phyloP scores from a whole-genome alignment of 2,329 filamentous ascomycete genomes.

The Pseudopyrenochaeta lycopersici region DNA sequence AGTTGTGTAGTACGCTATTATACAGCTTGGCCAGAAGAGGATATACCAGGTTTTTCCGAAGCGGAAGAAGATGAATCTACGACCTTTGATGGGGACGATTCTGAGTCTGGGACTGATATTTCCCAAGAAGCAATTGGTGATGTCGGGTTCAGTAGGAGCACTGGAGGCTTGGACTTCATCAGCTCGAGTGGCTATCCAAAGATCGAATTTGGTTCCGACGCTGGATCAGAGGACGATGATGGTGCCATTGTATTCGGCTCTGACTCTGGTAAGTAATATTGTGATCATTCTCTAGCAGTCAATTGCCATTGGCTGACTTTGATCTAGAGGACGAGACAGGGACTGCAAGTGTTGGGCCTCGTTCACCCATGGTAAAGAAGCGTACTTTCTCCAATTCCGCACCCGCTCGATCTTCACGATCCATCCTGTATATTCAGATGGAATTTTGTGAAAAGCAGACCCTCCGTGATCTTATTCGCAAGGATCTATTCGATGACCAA shows the following conservation, averaged over 20 bases:
- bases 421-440: slow-evolving; percentile 96
- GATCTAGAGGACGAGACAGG: slow-evolving; percentile 58
- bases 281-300: not conserved
- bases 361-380: slow-evolving; percentile 45
- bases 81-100: slow-evolving; percentile 38
- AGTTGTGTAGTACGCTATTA: slow-evolving; percentile 90
- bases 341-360: slow-evolving; percentile 35
- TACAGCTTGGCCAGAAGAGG: slow-evolving; percentile 90
- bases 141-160: slow-evolving; percentile 74
- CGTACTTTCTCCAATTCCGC: slow-evolving; percentile 58
- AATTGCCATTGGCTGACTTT: slow-evolving; percentile 15
- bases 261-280: slow-evolving; percentile 43
- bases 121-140: slow-evolving; percentile 34
- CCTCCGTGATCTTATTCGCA: slow-evolving; percentile 84
- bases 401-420: slow-evolving; percentile 65
- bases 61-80: slow-evolving; percentile 42
- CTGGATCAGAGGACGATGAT: slow-evolving; percentile 51
- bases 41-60: slow-evolving; percentile 55
- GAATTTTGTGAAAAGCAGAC: slow-evolving; percentile 97
- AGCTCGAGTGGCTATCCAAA: slow-evolving; percentile 82
- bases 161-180: slow-evolving; percentile 86
- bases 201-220: slow-evolving; percentile 77
- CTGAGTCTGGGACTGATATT: slow-evolving; percentile 33
- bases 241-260: slow-evolving; percentile 48
- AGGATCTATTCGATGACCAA: slow-evolving; percentile 75